A percentile compares a stretch with the other conserved stretches of the same genome.
Evolutionary conservation across 148 eudicot genomes (phyloP).

Genomic region (Selenicereus undatus): DNA sequence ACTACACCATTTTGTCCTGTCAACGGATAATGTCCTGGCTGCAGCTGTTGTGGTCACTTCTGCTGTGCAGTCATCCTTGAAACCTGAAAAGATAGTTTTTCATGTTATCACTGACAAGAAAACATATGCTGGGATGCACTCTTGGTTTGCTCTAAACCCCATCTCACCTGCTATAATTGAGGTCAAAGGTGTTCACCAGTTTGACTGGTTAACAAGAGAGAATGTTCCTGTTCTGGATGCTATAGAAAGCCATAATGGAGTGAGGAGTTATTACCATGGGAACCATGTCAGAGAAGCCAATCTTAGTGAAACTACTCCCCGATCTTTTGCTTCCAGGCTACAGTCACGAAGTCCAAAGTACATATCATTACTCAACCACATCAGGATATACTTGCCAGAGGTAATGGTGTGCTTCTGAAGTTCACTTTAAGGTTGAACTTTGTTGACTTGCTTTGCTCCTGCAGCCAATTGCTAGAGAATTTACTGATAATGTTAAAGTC

Average conservation of each 20-base stretch:
- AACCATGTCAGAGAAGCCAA: conserved; percentile 88
- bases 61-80: conserved; percentile 63
- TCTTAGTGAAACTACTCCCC: conserved; percentile 83
- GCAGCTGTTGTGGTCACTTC: conserved; percentile 96
- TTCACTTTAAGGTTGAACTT: background rate
- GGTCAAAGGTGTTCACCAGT: conserved; percentile 97
- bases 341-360: conserved; percentile 99
- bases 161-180: conserved; percentile 84
- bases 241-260: conserved; percentile 80
- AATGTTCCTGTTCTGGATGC: conserved; percentile 99
- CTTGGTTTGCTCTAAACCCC: conserved; percentile 94
- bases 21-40: conserved; percentile 93
- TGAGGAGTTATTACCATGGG: conserved; percentile 89
- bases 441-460: background rate
- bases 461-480: background rate
- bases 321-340: conserved; percentile 83
- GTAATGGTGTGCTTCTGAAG: conserved; percentile 30
- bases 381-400: conserved; percentile 98
- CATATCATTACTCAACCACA: conserved; percentile 94
- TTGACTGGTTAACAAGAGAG: conserved; percentile 98
- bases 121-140: conserved; percentile 99
- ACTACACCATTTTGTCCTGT: conserved; percentile 69
- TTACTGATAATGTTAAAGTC: conserved; percentile 5
- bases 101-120: conserved; percentile 98
- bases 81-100: conserved; percentile 82